Conservation (phyloP, 345 rosid species). For the Camelina sativa region DNA sequence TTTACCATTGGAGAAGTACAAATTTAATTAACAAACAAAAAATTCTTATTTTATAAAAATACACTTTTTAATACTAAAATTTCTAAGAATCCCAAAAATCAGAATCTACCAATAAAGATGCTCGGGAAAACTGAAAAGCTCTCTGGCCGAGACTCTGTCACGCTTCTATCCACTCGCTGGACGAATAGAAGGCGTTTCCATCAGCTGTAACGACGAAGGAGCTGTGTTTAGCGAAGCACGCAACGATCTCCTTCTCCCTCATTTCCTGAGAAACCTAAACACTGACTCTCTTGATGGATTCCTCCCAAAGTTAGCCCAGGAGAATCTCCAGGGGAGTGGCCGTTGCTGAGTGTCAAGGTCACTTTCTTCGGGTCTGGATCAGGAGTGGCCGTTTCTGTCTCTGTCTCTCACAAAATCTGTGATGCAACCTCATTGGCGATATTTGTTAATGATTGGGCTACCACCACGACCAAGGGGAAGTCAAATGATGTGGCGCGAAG, state of each 20-base stretch:
- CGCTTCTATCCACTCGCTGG: constrained; percentile 58
- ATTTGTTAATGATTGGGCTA: constrained; percentile 31
- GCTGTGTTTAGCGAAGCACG: constrained; percentile 40
- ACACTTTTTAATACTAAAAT: too few species aligned
- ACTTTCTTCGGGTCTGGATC: constrained; percentile 45
- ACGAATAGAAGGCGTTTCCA: constrained; percentile 41
- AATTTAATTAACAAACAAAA: too few species aligned
- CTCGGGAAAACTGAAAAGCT: constrained; percentile 31
- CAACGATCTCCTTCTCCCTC: constrained; percentile 30
- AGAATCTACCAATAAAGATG: too few species aligned
- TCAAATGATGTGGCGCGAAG: neutral
- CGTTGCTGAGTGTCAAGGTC: constrained; percentile 13
- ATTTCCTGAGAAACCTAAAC: constrained; percentile 35
- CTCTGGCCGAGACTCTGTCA: constrained; percentile 47
- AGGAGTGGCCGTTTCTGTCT: constrained; percentile 44
- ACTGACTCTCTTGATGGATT: neutral
- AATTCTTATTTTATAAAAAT: too few species aligned
- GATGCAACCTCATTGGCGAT: constrained; percentile 47
- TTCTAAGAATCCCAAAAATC: too few species aligned
- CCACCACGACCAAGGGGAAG: neutral
- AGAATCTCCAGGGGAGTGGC: neutral
- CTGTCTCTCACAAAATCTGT: constrained; percentile 50
- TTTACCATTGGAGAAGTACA: too few species aligned
- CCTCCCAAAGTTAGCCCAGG: constrained; percentile 3
- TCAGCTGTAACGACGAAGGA: constrained; percentile 51